Percentiles rank a stretch among this genome's conserved stretches.
Conservation (phyloP, 345 rosid genomes). For the Populus tremula region DNA sequence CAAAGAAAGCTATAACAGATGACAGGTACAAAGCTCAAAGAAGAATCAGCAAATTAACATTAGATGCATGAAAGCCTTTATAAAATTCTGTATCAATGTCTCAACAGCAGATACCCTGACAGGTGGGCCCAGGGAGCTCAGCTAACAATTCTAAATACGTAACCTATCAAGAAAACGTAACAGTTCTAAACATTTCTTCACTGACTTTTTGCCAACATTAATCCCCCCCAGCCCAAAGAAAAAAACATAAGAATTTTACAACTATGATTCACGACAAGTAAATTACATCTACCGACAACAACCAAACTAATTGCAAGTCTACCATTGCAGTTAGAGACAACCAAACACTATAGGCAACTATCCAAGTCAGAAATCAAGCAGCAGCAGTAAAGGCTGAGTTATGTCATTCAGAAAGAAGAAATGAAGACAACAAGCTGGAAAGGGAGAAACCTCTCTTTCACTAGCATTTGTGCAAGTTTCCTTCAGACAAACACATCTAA, state of each 20-base stretch:
- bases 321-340: not conserved
- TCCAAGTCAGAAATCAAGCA: not conserved
- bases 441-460: not conserved
- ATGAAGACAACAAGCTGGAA: not conserved
- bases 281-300: not conserved
- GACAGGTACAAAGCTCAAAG: constrained; percentile 4
- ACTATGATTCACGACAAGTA: not conserved
- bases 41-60: constrained; percentile 8
- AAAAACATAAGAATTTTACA: not conserved
- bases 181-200: not conserved
- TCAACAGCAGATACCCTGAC: not conserved
- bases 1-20: not conserved
- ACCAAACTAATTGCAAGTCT: not conserved
- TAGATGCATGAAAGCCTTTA: not conserved
- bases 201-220: not conserved
- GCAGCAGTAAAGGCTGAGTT: not conserved
- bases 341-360: not conserved
- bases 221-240: not conserved
- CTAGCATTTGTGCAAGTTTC: not conserved
- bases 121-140: not conserved
- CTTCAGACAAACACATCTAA: not conserved
- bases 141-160: not conserved
- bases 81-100: not conserved
- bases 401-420: not conserved
- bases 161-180: not conserved